phyloP scores from a whole-genome alignment of 2,329 filamentous ascomycete genomes.

The Diaporthe australafricana region DNA sequence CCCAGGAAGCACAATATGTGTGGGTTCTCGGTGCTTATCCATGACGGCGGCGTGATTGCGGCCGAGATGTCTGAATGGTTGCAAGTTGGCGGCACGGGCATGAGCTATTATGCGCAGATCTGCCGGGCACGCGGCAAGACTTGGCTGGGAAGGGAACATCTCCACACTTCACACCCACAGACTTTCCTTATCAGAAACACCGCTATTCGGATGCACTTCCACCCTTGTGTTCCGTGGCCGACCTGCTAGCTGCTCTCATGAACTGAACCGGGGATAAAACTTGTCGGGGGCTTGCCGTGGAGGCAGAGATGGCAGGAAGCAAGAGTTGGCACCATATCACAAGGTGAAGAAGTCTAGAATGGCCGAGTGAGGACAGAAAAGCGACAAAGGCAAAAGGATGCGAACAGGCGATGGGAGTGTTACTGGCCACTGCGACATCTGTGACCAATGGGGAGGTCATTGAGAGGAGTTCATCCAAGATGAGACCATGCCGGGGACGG shows the following conservation, averaged over 20 bases:
- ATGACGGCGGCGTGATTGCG: background rate
- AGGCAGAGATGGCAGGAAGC: background rate
- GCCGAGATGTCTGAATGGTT: constrained; percentile 17
- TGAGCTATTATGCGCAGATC: background rate
- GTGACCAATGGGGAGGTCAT: background rate
- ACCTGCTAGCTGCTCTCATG: background rate
- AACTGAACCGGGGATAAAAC: background rate
- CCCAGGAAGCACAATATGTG: background rate
- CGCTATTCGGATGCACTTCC: no score
- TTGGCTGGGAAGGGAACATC: constrained; percentile 16
- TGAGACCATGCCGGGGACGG: no score
- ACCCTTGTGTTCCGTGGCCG: no score
- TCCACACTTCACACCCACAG: constrained; percentile 2
- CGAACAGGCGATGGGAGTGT: background rate
- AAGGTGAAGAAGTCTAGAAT: no score
- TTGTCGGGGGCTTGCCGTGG: background rate
- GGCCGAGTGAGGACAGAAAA: background rate
- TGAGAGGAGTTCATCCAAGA: background rate
- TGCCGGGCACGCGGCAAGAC: constrained; percentile 1
- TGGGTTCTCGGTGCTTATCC: background rate
- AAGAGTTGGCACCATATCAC: no score
- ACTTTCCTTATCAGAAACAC: background rate
- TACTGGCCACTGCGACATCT: background rate
- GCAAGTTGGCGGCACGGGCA: constrained; percentile 14
- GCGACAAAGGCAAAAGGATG: background rate